A percentile compares a stretch with the other conserved stretches of the same genome.
Conservation (phyloP, 2,329 filamentous ascomycete species). For the Paecilomyces sp. region DNA sequence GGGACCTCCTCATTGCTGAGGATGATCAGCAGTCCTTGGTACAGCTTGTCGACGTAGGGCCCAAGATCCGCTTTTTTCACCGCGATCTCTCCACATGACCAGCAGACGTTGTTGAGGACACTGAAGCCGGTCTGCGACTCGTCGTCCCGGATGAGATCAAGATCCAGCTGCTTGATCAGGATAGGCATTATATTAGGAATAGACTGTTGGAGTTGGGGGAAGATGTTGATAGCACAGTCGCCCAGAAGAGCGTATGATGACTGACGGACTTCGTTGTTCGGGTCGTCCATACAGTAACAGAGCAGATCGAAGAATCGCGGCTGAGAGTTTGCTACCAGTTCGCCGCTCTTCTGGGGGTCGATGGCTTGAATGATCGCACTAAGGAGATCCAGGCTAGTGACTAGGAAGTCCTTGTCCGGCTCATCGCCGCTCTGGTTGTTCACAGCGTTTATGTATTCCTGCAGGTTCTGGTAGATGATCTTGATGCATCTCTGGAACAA, state of each 20-base stretch:
- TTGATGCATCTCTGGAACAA: slow-evolving; percentile 84
- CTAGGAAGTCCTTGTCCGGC: slow-evolving; percentile 93
- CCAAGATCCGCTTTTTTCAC: slow-evolving; percentile 68
- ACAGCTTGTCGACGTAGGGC: slow-evolving; percentile 68
- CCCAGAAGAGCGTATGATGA: slow-evolving; percentile 92
- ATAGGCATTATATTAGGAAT: slow-evolving; percentile 67
- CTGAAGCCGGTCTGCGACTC: slow-evolving; percentile 80
- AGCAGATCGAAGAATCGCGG: slow-evolving; percentile 86
- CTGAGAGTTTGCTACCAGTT: slow-evolving; percentile 67
- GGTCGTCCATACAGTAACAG: slow-evolving; percentile 85
- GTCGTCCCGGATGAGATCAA: slow-evolving; percentile 68
- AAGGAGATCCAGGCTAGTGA: slow-evolving; percentile 88
- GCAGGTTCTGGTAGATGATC: slow-evolving; percentile 86
- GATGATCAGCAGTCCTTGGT: slow-evolving; percentile 72
- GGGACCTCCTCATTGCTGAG: slow-evolving; percentile 80
- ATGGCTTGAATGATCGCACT: slow-evolving; percentile 91
- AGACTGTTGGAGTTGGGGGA: slow-evolving; percentile 67
- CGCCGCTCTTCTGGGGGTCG: slow-evolving; percentile 62
- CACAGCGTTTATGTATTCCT: slow-evolving; percentile 66
- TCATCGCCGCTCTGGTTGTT: slow-evolving; percentile 63
- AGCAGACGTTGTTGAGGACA: slow-evolving; percentile 96
- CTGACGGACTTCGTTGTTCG: slow-evolving; percentile 85
- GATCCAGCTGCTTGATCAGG: slow-evolving; percentile 79
- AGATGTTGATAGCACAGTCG: slow-evolving; percentile 91
- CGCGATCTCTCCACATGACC: slow-evolving; percentile 89